phyloP scores from a whole-genome alignment of 495 filamentous ascomycete species.

The Penicillium lividum region DNA sequence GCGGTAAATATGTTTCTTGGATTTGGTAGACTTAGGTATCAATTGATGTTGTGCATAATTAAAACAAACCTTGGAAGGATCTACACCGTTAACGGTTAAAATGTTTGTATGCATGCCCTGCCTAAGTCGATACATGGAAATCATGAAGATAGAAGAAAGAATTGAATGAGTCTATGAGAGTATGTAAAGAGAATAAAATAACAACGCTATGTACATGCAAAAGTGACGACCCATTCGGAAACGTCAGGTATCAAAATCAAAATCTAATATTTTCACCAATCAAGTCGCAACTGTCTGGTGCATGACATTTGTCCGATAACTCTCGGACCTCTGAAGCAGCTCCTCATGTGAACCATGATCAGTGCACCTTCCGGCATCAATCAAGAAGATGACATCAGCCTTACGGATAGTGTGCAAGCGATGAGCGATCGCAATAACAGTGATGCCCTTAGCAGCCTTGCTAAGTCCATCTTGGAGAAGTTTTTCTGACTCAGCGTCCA shows the following conservation, averaged over 20 bases:
- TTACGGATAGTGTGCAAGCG: conserved; percentile 71
- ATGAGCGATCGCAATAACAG: conserved; percentile 78
- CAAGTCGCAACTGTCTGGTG: conserved; percentile 41
- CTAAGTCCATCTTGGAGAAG: conserved; percentile 70
- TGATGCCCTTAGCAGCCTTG: conserved; percentile 66
- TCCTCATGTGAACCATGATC: conserved; percentile 71
- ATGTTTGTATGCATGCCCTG: no score
- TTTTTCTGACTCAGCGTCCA: conserved; percentile 73
- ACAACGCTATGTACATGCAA: conserved; percentile 6
- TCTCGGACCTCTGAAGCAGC: conserved; percentile 57
- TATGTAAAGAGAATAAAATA: background rate
- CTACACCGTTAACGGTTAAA: no score
- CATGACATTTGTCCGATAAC: conserved; percentile 58
- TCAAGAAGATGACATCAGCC: conserved; percentile 74
- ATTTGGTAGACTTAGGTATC: no score
- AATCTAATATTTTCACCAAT: conserved; percentile 1
- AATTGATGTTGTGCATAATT: no score
- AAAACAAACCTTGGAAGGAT: no score
- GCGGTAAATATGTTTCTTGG: background rate
- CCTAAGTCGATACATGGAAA: no score
- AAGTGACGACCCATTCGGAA: background rate
- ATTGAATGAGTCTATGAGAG: background rate
- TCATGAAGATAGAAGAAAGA: background rate
- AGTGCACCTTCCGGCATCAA: conserved; percentile 66
- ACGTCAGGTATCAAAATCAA: conserved; percentile 4